Conservation (phyloP, 208 protist genomes). For the Leishmania tarentolae region DNA sequence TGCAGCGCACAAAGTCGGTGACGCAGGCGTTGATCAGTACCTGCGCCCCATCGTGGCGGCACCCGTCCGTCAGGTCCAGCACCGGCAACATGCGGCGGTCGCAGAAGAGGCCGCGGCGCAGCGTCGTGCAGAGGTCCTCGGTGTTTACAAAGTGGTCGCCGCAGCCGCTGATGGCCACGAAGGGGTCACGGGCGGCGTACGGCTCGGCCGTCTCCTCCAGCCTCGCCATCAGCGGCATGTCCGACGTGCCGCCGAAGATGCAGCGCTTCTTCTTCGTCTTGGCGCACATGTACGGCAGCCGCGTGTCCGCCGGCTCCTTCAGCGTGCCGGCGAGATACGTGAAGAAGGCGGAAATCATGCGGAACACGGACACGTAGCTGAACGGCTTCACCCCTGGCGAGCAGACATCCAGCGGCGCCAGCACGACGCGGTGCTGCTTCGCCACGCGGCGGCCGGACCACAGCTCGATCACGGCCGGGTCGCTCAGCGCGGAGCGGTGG, state of each 20-base stretch:
- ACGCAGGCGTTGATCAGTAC: conserved; percentile 89
- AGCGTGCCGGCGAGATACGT: conserved; percentile 55
- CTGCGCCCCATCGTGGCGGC: conserved; percentile 81
- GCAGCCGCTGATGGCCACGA: conserved; percentile 88
- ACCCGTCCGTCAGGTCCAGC: conserved; percentile 82
- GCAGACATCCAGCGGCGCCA: conserved; percentile 65
- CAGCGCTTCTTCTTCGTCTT: conserved; percentile 55
- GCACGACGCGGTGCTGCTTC: conserved; percentile 79
- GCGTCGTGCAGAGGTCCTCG: conserved; percentile 82
- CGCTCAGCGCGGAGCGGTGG: conserved; percentile 82
- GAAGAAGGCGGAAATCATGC: conserved; percentile 83
- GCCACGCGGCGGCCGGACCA: conserved; percentile 44
- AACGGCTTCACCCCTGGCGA: conserved; percentile 37
- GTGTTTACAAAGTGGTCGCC: conserved; percentile 77
- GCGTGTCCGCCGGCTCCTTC: conserved; percentile 34
- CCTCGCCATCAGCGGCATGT: conserved; percentile 58
- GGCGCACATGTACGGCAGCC: conserved; percentile 78
- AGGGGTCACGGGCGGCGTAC: conserved; percentile 72
- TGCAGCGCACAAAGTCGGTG: conserved; percentile 83
- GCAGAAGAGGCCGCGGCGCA: conserved; percentile 84
- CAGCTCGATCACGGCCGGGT: conserved; percentile 67
- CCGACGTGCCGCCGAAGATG: conserved; percentile 52
- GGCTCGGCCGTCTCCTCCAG: conserved; percentile 58
- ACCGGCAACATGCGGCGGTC: conserved; percentile 81
- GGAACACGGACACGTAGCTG: conserved; percentile 63